Conservation (phyloP, 257 asterid genomes). For the Paraleonurus japonicus region DNA sequence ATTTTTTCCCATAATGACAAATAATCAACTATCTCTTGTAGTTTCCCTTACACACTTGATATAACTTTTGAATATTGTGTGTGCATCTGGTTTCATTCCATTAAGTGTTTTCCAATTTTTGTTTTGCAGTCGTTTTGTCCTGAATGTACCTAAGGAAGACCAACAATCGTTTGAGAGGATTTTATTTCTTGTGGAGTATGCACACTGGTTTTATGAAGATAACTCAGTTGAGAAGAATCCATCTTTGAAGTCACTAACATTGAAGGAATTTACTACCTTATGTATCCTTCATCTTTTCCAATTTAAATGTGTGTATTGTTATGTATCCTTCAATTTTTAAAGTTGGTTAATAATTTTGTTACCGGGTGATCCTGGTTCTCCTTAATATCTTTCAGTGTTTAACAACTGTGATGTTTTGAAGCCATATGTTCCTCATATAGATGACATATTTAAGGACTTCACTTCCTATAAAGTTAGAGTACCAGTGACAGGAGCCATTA, state of each 20-base stretch:
- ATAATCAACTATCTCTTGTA: background rate
- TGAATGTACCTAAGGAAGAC: slow-evolving; percentile 97
- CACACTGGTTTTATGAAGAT: slow-evolving; percentile 98
- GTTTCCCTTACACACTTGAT: background rate
- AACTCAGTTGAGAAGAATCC: slow-evolving; percentile 92
- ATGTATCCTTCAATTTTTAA: background rate
- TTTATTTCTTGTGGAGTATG: slow-evolving; percentile 94
- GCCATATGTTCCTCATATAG: slow-evolving; percentile 81
- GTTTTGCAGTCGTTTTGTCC: slow-evolving; percentile 87
- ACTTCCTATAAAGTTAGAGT: slow-evolving; percentile 88
- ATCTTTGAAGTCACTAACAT: slow-evolving; percentile 83
- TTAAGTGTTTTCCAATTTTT: background rate
- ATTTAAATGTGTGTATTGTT: background rate
- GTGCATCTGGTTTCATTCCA: background rate
- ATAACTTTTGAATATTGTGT: background rate
- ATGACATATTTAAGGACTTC: slow-evolving; percentile 86
- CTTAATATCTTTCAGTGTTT: slow-evolving; percentile 63
- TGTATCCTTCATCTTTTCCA: slow-evolving; percentile 59
- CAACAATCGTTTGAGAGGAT: slow-evolving; percentile 97
- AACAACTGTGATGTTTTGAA: slow-evolving; percentile 85
- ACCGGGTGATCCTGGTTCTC: slow-evolving; percentile 30
- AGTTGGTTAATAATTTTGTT: background rate
- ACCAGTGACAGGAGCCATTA: slow-evolving; percentile 89
- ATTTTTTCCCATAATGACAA: background rate
- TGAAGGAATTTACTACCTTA: slow-evolving; percentile 89